Evolutionary conservation across 257 asterid genomes (phyloP), one percentile per base, ranked within the genome.

Genomic region (Anisodus acutangulus): DNA sequence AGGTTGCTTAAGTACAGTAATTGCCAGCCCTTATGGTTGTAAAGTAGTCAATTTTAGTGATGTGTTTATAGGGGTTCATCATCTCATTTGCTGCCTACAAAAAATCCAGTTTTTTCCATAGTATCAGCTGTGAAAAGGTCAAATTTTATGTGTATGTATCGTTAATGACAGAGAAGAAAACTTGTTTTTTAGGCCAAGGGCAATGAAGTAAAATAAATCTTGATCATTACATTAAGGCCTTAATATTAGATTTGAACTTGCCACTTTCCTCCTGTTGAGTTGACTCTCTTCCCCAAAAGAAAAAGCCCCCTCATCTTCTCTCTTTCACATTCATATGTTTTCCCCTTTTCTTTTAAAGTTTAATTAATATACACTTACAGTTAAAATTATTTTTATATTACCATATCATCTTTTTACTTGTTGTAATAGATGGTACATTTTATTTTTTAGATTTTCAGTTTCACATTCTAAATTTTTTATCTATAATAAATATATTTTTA

Each of bases 241-340:
- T 69, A 16, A 16, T 41, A 41, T 8, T 54, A 49, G 49, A 67
- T 89, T 83, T 90, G 85, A 82, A 84, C 85, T 85, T 55, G 22
- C 26, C 58, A 71, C 58, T 71, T 41, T 68, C 71, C 78, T 62
- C 67, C 85, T 66, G 59, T 63, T 9, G 35, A 59, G 80, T 69
- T 71, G 82, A 43, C 82, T 66, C 84, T 39, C 85, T 37, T 62
- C 31, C 83, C 54, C 84, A 37, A 72, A 78, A 6, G 26, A 53
- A 78, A 26, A 53, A 53, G 47, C 11, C 86, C 37, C 12, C 58
- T 47, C 41, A 59, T 64, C 13, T 64, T 47, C 45, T 47, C 83
- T 26, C 22, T 11, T 71, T 35, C 84, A 58, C 87, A 41, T 51
- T 47, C 64, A 55, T 15, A 39, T 78, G 17, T 47, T 26, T 22